These are phyloP conservation scores for Nannochloropsis gaditana DNA, from an alignment of 108 stramenopile species.

Conservation along the genomic window DNA sequence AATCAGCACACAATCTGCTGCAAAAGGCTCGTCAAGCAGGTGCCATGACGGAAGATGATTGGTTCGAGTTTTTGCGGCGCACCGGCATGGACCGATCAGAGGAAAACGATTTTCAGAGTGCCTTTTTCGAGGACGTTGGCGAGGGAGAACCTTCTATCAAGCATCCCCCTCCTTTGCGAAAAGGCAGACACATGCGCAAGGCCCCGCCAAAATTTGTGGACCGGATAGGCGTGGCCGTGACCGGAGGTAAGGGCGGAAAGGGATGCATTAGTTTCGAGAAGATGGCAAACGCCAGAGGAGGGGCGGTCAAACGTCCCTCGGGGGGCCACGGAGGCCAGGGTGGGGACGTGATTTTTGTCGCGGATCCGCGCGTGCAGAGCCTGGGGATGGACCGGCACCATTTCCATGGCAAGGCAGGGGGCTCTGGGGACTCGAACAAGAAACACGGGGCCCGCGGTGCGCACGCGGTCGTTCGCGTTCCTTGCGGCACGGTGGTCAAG, in stretches of 20 bases:
- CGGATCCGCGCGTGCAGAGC: slow-evolving; percentile 13
- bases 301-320: neutral
- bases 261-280: neutral
- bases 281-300: neutral
- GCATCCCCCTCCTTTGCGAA: neutral
- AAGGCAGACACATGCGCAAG: neutral
- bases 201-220: slow-evolving; percentile 9
- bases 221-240: neutral
- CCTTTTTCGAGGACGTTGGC: neutral
- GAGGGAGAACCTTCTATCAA: neutral
- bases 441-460: slow-evolving; percentile 23
- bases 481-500: slow-evolving; percentile 41
- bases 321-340: neutral
- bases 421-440: neutral
- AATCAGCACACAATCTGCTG: neutral
- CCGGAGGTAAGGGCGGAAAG: neutral
- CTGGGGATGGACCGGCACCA: slow-evolving; percentile 16
- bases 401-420: slow-evolving; percentile 6
- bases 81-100: neutral
- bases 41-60: slow-evolving; percentile 13
- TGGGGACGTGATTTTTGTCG: slow-evolving; percentile 11
- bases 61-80: slow-evolving; percentile 13
- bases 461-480: slow-evolving; percentile 39
- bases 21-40: neutral
- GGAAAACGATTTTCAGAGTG: neutral